A percentile compares a stretch with the other conserved stretches of the same genome.
Evolutionary conservation across 176 grass and related monocot genomes (phyloP).

Genomic region (Musa acuminata): DNA sequence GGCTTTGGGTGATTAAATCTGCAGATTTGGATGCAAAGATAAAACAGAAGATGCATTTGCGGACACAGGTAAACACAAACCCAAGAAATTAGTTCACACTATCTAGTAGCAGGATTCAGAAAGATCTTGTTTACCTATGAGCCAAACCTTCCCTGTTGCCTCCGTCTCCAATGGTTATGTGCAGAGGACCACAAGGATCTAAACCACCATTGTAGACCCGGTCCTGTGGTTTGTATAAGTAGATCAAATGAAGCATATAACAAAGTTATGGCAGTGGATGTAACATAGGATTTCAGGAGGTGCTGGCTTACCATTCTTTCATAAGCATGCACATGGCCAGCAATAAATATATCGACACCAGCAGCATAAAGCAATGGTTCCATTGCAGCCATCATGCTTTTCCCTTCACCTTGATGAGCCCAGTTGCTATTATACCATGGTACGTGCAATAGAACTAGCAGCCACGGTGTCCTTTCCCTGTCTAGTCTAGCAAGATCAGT

Average conservation of each 20-base stretch:
- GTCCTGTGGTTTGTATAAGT: conserved; percentile 20
- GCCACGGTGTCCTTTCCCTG: conserved; percentile 69
- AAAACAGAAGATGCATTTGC: too few relatives aligned
- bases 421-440: conserved; percentile 98
- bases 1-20: conserved; percentile 71
- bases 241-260: background rate
- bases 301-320: conserved; percentile 68
- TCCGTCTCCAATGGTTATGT: conserved; percentile 93
- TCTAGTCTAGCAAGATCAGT: conserved; percentile 70
- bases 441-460: conserved; percentile 59
- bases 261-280: background rate
- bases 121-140: conserved; percentile 36
- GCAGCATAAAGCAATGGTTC: conserved; percentile 66
- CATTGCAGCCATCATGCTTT: conserved; percentile 67
- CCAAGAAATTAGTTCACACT: too few relatives aligned
- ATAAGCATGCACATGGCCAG: conserved; percentile 94
- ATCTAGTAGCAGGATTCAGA: background rate
- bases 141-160: conserved; percentile 93
- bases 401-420: conserved; percentile 79
- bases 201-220: conserved; percentile 53
- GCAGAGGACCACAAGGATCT: conserved; percentile 65
- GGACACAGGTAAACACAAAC: background rate
- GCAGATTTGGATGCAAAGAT: background rate
- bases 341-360: conserved; percentile 69
- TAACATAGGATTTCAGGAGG: background rate